phyloP scores from a whole-genome alignment of 768 basidiomycete species.

The Leccinum uliginosum region DNA sequence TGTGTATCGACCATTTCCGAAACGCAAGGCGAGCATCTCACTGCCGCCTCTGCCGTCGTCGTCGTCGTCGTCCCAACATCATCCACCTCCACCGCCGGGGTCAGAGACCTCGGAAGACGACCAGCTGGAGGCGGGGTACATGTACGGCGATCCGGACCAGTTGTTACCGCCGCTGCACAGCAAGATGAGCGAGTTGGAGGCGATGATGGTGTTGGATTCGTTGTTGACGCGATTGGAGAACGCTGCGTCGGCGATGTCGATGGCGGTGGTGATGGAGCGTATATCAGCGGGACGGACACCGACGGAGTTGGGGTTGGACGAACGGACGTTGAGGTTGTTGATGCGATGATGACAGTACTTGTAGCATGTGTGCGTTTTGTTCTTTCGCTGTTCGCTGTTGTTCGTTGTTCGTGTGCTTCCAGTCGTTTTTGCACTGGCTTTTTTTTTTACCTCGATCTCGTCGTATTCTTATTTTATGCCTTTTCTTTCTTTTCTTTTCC shows the following conservation, averaged over 20 bases:
- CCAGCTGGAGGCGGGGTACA: slow-evolving; percentile 30
- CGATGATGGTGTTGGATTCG: slow-evolving; percentile 73
- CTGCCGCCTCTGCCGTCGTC: slow-evolving; percentile 2
- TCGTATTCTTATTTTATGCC: neutral
- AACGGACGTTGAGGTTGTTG: slow-evolving; percentile 43
- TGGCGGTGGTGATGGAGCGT: slow-evolving; percentile 9
- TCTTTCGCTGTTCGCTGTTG: neutral
- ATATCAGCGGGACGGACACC: slow-evolving; percentile 30
- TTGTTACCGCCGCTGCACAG: slow-evolving; percentile 68
- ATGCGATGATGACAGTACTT: slow-evolving; percentile 9
- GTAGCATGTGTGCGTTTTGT: neutral
- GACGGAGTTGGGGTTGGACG: slow-evolving; percentile 39
- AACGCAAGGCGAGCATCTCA: slow-evolving; percentile 30
- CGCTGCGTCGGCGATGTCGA: slow-evolving; percentile 39
- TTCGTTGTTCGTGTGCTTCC: neutral
- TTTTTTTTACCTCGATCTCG: neutral
- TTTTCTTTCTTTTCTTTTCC: neutral
- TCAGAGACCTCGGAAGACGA: slow-evolving; percentile 22
- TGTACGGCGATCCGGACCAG: slow-evolving; percentile 57
- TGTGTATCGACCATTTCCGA: slow-evolving; percentile 47
- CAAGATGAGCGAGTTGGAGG: slow-evolving; percentile 65
- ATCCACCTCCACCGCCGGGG: neutral
- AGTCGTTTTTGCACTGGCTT: neutral
- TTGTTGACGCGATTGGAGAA: slow-evolving; percentile 76
- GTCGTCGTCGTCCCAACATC: neutral